Evolutionary conservation across 139 green algal species (phyloP).

Genomic region (Chlamydomonas incerta): DNA sequence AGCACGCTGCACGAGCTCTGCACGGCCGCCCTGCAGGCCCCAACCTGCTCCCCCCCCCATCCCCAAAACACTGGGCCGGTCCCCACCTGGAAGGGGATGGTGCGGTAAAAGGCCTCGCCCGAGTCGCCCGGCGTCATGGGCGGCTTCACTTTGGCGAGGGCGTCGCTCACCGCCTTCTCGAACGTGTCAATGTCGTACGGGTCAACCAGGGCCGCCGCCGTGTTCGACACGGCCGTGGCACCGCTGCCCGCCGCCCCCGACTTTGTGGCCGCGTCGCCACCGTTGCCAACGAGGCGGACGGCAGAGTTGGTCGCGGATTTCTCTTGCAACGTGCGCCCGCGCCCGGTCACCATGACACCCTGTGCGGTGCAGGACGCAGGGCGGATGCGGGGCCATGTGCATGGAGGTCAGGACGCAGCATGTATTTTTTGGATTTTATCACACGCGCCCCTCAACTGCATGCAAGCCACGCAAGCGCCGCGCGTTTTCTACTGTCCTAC

Average conservation of each 20-base stretch:
- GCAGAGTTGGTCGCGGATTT: not conserved
- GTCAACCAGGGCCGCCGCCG: not conserved
- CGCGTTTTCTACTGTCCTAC: too few relatives aligned
- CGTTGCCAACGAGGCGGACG: not conserved
- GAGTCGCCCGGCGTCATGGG: constrained; percentile 28
- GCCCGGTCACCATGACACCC: not conserved
- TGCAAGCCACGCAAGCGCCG: too few relatives aligned
- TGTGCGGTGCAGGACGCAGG: not conserved
- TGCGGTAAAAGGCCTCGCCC: constrained; percentile 42
- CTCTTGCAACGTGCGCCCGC: constrained; percentile 22
- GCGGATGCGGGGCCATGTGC: not conserved
- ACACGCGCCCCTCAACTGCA: too few relatives aligned
- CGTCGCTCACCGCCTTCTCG: not conserved
- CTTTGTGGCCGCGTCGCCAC: not conserved
- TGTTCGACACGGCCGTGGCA: not conserved
- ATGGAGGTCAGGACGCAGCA: not conserved
- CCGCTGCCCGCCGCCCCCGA: not conserved
- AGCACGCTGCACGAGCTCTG: too few relatives aligned
- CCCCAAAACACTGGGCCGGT: not conserved
- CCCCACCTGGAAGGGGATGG: constrained; percentile 43
- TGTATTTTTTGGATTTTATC: not conserved
- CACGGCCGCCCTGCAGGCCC: too few relatives aligned
- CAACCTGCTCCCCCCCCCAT: too few relatives aligned
- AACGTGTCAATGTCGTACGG: constrained; percentile 32
- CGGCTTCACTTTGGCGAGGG: constrained; percentile 13